Percentiles rank a stretch among this genome's conserved stretches.
Evolutionary conservation across 352 stramenopile species (phyloP).

Genomic region (Plasmopara muralis): DNA sequence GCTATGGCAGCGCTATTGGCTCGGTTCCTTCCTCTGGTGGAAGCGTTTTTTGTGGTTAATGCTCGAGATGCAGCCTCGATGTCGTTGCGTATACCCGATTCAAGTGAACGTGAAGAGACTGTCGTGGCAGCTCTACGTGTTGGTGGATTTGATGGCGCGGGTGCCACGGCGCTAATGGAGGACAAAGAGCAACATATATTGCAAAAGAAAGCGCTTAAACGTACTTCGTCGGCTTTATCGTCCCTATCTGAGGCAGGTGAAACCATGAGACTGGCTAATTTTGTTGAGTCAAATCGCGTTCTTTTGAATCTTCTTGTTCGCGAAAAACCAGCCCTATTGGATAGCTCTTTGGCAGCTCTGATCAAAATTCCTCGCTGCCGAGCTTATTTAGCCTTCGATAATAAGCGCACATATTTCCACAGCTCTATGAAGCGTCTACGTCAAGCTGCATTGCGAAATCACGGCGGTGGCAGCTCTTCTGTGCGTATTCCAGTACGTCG

Average conservation of each 20-base stretch:
- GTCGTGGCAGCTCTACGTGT: constrained; percentile 64
- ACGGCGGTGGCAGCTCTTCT: constrained; percentile 87
- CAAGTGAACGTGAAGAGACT: constrained; percentile 68
- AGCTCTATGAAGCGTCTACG: constrained; percentile 90
- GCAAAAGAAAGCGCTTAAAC: constrained; percentile 25
- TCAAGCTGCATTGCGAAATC: constrained; percentile 70
- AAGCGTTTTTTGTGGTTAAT: constrained; percentile 98
- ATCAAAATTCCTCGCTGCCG: constrained; percentile 94
- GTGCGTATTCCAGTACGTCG: constrained; percentile 87
- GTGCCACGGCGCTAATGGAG: constrained; percentile 24
- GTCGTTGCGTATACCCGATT: constrained; percentile 63
- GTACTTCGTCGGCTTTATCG: constrained; percentile 33
- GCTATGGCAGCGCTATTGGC: constrained; percentile 92
- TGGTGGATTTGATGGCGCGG: constrained; percentile 46
- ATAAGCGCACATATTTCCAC: constrained; percentile 99
- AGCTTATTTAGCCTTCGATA: constrained; percentile 97
- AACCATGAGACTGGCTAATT: constrained; percentile 78
- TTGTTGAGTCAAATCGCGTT: constrained; percentile 94
- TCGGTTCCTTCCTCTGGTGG: constrained; percentile 95
- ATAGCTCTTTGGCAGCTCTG: constrained; percentile 92
- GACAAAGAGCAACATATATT: constrained; percentile 25
- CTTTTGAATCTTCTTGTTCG: constrained; percentile 97
- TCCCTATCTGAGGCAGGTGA: constrained; percentile 44
- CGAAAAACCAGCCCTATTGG: constrained; percentile 94
- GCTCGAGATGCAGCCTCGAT: constrained; percentile 81